Base-by-base conservation (phyloP, 192 early-diverging fungal genomes). In the Lobosporangium transversale region DNA sequence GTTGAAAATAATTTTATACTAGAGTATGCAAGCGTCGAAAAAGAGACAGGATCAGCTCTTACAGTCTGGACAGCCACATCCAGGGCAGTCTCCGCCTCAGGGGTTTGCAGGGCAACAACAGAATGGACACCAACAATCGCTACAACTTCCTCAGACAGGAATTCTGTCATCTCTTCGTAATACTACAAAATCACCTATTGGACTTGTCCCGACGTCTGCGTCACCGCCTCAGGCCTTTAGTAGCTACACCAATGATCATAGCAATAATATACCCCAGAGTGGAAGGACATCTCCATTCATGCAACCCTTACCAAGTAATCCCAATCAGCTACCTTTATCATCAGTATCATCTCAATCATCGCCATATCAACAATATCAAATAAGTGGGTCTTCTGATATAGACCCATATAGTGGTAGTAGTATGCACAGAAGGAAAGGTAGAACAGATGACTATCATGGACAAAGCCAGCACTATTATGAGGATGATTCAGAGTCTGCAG, bases 21-120 rank as follows among this genome's bases (percentile, higher is more conserved):
- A 76, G 71, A 76, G 64, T 18, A 67, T 76, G 45, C 73, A 76
- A 11, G 65, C 65, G 36, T 56, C 73, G 15, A 76, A 76, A 23
- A 62, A 62, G 54, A 47, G 73, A 21, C 73, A 76, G 64, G 73
- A 76, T 30, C 73, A 76, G 20, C 47, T 76, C 3, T 53, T 67
- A 9, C 59, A 67, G 26, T 47, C 50, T 17, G 27, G 42, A 10
- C 69, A 75, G 20, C 42, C 48, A 17, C 30, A 42, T 21, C 14
- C 31, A 36, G 27, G 54, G 15, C 45, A 49, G 17, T 5, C 29
- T 17, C 49, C 40, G 6, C 70, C 32, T 17, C 45, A 21, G 18
- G n/a, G n/a, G n/a, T n/a, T n/a, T n/a, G n/a, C n/a, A n/a, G n/a
- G n/a, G n/a, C n/a, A n/a, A n/a, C 69, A 63, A 17, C 59, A 59